These are phyloP conservation scores for Fusarium cicatricum DNA, from an alignment of 2,329 filamentous ascomycete species.

Conservation along the genomic window DNA sequence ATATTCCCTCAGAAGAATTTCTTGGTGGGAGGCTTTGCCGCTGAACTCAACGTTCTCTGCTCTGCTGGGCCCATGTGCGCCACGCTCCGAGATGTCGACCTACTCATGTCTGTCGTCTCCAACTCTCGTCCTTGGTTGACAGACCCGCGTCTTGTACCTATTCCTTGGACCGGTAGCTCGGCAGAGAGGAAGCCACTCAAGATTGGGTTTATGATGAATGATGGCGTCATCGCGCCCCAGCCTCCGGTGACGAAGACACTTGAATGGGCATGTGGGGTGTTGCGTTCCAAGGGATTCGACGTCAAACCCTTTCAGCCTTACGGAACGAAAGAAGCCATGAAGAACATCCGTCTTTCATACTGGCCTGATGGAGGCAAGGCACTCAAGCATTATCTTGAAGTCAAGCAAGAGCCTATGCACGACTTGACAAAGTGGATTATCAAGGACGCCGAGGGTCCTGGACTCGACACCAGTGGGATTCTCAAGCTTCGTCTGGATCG, in stretches of 20 bases:
- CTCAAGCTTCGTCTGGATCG: conserved; percentile 36
- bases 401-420: conserved; percentile 41
- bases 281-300: not conserved
- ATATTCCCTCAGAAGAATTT: conserved; percentile 41
- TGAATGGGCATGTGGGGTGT: no score
- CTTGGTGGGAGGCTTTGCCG: conserved; percentile 28
- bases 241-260: conserved; percentile 49
- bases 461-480: conserved; percentile 25
- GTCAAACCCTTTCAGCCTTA: conserved; percentile 26
- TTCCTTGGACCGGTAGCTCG: conserved; percentile 45
- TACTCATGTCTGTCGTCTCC: conserved; percentile 43
- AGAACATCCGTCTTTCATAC: conserved; percentile 25
- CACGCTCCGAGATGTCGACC: conserved; percentile 46
- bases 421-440: conserved; percentile 41
- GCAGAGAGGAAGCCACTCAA: no score
- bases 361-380: conserved; percentile 39
- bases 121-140: conserved; percentile 39
- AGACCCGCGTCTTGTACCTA: conserved; percentile 45
- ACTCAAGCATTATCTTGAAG: conserved; percentile 17
- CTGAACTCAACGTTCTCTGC: conserved; percentile 47
- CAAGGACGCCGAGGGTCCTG: conserved; percentile 22
- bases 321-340: conserved; percentile 18
- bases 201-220: conserved; percentile 53
- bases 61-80: conserved; percentile 47
- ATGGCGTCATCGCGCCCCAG: conserved; percentile 49